Percentiles rank a stretch among this genome's conserved stretches.
These are phyloP conservation scores for Corchorus capsularis DNA, from an alignment of 345 rosid species.

Conservation along the genomic window DNA sequence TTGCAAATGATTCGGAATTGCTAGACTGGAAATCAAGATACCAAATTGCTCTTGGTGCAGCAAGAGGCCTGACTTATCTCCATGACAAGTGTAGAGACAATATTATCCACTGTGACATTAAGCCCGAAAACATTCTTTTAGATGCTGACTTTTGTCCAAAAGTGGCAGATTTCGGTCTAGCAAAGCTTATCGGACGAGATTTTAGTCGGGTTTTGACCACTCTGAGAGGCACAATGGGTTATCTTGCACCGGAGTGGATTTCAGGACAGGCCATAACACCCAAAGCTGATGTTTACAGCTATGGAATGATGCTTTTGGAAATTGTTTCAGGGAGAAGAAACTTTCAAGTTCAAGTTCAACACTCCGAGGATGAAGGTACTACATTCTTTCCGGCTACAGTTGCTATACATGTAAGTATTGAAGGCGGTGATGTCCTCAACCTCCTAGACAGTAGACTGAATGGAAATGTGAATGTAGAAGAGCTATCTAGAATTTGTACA, in stretches of 20 bases:
- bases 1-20: conserved; percentile 24
- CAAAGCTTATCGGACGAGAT: background rate
- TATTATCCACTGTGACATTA: conserved; percentile 87
- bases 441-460: conserved; percentile 58
- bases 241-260: conserved; percentile 34
- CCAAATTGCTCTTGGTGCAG: conserved; percentile 68
- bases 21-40: conserved; percentile 69
- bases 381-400: conserved; percentile 65
- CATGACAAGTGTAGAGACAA: conserved; percentile 86
- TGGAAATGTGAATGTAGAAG: conserved; percentile 49
- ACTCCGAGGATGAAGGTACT: conserved; percentile 43
- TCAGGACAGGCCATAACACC: conserved; percentile 81
- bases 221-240: conserved; percentile 3
- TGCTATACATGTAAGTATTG: conserved; percentile 46
- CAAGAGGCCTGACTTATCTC: conserved; percentile 77
- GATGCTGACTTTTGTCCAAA: conserved; percentile 59
- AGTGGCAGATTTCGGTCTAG: background rate
- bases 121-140: conserved; percentile 83
- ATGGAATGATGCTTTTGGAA: conserved; percentile 36
- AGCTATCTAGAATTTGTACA: conserved; percentile 61
- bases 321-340: conserved; percentile 78
- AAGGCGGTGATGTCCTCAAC: conserved; percentile 49
- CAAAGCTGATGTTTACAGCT: conserved; percentile 62
- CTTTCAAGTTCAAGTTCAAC: conserved; percentile 32
- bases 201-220: conserved; percentile 26